Evolutionary conservation across 805 yeast species (phyloP).

Genomic region (Soucietia sequanensis): DNA sequence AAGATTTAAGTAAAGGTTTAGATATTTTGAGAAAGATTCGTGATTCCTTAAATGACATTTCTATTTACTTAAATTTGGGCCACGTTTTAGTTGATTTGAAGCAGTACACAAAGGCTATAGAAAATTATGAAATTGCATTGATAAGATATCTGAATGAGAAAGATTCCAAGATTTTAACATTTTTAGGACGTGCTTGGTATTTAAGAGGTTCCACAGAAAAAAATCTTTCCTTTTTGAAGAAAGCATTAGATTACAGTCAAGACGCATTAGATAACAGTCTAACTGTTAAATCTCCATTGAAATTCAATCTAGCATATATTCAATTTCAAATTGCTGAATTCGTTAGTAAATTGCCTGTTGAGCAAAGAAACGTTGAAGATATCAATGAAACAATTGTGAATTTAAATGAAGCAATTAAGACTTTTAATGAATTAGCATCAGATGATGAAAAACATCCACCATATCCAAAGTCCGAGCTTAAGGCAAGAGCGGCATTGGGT

Average conservation of each 20-base stretch:
- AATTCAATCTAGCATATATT: conserved; percentile 80
- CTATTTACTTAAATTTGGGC: conserved; percentile 82
- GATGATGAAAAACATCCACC: conserved; percentile 63
- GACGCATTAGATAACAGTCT: conserved; percentile 47
- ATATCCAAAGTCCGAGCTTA: conserved; percentile 74
- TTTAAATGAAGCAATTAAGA: conserved; percentile 58
- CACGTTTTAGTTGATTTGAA: conserved; percentile 82
- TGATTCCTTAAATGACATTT: conserved; percentile 82
- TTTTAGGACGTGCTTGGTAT: conserved; percentile 88
- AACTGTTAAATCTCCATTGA: conserved; percentile 42
- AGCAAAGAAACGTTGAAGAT: conserved; percentile 61
- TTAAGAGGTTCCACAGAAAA: conserved; percentile 70
- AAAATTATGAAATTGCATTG: conserved; percentile 80
- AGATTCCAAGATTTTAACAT: conserved; percentile 65
- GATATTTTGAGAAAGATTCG: conserved; percentile 85
- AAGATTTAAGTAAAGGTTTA: conserved; percentile 70
- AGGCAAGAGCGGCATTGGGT: conserved; percentile 86
- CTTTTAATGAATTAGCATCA: conserved; percentile 56
- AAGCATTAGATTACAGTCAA: conserved; percentile 61
- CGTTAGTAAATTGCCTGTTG: conserved; percentile 56
- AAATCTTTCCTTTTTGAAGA: conserved; percentile 56
- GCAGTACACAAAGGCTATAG: conserved; percentile 83
- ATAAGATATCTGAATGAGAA: conserved; percentile 59
- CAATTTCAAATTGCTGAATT: conserved; percentile 86
- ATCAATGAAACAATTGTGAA: conserved; percentile 56